Evolutionary conservation across 257 asterid species (phyloP).

Genomic region (Primulina tabacum): DNA sequence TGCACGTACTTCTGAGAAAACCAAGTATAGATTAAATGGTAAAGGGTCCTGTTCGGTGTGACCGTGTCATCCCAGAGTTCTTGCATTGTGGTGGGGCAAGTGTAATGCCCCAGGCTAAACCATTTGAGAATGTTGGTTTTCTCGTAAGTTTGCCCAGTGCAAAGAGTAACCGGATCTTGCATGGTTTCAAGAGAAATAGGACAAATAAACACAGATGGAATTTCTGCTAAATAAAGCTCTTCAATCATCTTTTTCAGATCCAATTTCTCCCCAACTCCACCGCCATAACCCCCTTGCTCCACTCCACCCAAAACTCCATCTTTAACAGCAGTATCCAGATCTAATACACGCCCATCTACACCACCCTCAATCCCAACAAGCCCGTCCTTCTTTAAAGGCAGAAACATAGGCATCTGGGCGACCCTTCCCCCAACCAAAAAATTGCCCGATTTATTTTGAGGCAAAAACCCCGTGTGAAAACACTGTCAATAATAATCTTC

Average conservation of each 20-base stretch:
- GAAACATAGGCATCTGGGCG: conserved; percentile 58
- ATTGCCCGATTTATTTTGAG: conserved; percentile 8
- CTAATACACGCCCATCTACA: conserved; percentile 43
- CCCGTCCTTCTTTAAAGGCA: conserved; percentile 41
- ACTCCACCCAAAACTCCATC: conserved; percentile 49
- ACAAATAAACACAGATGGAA: conserved; percentile 71
- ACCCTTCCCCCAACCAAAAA: conserved; percentile 8
- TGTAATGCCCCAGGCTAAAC: conserved; percentile 71
- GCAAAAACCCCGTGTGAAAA: conserved; percentile 24
- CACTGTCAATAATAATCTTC: conserved; percentile 23
- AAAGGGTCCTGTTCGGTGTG: conserved; percentile 60
- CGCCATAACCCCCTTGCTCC: conserved; percentile 28
- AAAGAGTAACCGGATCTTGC: conserved; percentile 88
- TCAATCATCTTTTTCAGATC: conserved; percentile 74
- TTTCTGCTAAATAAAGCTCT: conserved; percentile 55
- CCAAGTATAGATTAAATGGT: conserved; percentile 58
- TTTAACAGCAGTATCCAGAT: conserved; percentile 45
- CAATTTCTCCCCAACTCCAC: conserved; percentile 49
- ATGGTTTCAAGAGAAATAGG: conserved; percentile 76
- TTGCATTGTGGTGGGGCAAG: conserved; percentile 86
- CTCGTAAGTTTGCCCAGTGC: conserved; percentile 84
- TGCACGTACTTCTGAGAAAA: conserved; percentile 61
- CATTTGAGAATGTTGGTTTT: conserved; percentile 75
- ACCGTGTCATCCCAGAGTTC: conserved; percentile 69
- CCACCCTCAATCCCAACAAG: conserved; percentile 39